These are phyloP conservation scores for Epichloe amarillans DNA, from an alignment of 2,329 filamentous ascomycete genomes.

Conservation along the genomic window DNA sequence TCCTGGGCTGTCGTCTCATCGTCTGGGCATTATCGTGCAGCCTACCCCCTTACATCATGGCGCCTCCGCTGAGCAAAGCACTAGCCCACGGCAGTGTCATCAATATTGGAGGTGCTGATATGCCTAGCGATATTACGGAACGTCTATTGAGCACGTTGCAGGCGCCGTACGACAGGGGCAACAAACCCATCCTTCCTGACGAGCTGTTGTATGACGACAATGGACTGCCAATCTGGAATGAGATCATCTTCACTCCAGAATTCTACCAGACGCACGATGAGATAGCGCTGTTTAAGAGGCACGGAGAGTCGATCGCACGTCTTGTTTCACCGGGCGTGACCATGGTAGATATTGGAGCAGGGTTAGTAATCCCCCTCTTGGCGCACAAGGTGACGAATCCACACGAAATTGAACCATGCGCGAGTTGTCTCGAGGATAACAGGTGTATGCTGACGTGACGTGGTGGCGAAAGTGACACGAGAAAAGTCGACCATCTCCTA, in stretches of 20 bases:
- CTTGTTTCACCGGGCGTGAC: slow-evolving; percentile 18
- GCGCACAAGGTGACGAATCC: background rate
- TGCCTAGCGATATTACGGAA: slow-evolving; percentile 17
- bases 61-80: background rate
- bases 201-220: slow-evolving; percentile 27
- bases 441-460: background rate
- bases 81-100: slow-evolving; percentile 19
- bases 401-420: too few species aligned
- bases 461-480: slow-evolving; percentile 21
- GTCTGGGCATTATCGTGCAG: background rate
- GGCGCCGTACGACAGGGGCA: slow-evolving; percentile 10
- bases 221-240: slow-evolving; percentile 26
- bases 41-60: background rate
- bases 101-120: slow-evolving; percentile 25
- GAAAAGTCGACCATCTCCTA: slow-evolving; percentile 26
- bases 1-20: background rate
- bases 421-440: too few species aligned
- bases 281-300: slow-evolving; percentile 20
- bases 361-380: slow-evolving; percentile 17
- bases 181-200: slow-evolving; percentile 22
- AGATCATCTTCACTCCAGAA: slow-evolving; percentile 25
- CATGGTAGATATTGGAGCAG: slow-evolving; percentile 28
- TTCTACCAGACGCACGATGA: slow-evolving; percentile 30
- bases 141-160: slow-evolving; percentile 16
- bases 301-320: slow-evolving; percentile 22